A percentile compares a stretch with the other conserved stretches of the same genome.
Evolutionary conservation across 2,329 filamentous ascomycete genomes (phyloP).

Genomic region (Stemphylium beticola): DNA sequence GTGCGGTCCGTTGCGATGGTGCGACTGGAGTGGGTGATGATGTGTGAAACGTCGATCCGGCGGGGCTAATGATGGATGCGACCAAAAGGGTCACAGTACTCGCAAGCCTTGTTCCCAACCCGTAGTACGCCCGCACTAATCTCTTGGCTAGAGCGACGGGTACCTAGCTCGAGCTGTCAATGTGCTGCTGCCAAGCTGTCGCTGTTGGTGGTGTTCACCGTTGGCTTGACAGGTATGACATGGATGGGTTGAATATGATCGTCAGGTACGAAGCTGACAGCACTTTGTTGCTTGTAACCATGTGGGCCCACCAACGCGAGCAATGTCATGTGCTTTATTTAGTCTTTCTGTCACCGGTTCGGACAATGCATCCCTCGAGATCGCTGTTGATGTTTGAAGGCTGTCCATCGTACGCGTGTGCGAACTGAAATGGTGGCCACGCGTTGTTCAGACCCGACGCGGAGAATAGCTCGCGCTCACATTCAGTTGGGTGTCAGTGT

Average conservation of each 20-base stretch:
- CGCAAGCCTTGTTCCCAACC: conserved; percentile 12
- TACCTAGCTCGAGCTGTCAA: conserved; percentile 14
- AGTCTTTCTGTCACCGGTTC: neutral
- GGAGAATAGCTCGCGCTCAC: too few species aligned
- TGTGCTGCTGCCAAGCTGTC: conserved; percentile 23
- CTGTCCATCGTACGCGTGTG: neutral
- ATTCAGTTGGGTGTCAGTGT: too few species aligned
- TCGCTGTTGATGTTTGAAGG: neutral
- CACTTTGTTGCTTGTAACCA: neutral
- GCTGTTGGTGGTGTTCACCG: conserved; percentile 2
- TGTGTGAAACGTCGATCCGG: conserved; percentile 40
- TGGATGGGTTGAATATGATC: conserved; percentile 20
- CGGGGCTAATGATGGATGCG: conserved; percentile 35
- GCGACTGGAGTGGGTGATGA: conserved; percentile 23
- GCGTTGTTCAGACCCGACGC: too few species aligned
- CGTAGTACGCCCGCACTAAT: conserved; percentile 22
- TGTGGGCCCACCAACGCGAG: neutral
- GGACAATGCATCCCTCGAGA: neutral
- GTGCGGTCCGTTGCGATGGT: conserved; percentile 19
- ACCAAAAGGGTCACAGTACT: conserved; percentile 37
- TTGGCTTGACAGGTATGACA: conserved; percentile 22
- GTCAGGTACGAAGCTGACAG: conserved; percentile 22
- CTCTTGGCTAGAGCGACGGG: conserved; percentile 12
- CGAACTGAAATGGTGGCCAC: neutral
- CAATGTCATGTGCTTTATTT: neutral